A percentile compares a stretch with the other conserved stretches of the same genome.
Evolutionary conservation across 2,329 filamentous ascomycete species (phyloP).

Genomic region (Verticillium dahliae): DNA sequence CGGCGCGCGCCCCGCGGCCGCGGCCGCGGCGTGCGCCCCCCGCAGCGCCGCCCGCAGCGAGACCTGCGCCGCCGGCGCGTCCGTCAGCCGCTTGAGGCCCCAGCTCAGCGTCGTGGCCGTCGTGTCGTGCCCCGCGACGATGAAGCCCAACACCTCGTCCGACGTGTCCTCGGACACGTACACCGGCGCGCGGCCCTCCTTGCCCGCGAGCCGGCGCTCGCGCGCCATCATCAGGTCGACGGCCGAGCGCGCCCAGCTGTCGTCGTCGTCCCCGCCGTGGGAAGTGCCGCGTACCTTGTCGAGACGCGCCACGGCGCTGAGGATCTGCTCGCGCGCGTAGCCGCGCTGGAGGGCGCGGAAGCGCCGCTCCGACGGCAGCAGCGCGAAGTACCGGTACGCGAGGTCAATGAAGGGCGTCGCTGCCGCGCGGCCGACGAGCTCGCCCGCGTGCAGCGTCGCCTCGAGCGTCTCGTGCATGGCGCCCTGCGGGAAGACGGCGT

Average conservation of each 20-base stretch:
- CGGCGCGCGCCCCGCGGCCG: slow-evolving; percentile 16
- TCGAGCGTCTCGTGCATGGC: slow-evolving; percentile 5
- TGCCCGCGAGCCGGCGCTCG: slow-evolving; percentile 4
- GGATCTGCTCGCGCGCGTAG: slow-evolving; percentile 2
- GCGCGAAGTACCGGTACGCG: slow-evolving; percentile 4
- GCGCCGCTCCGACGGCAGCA: background rate
- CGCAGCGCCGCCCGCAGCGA: slow-evolving; percentile 4
- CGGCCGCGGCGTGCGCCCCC: slow-evolving; percentile 8
- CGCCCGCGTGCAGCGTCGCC: slow-evolving; percentile 5
- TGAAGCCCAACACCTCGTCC: slow-evolving; percentile 17
- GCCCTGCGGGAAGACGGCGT: background rate
- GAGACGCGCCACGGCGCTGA: slow-evolving; percentile 1
- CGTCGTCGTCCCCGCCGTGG: background rate
- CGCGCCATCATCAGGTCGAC: slow-evolving; percentile 8
- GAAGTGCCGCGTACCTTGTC: background rate
- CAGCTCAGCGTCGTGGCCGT: slow-evolving; percentile 19
- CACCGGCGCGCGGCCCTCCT: slow-evolving; percentile 6
- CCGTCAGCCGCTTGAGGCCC: slow-evolving; percentile 16
- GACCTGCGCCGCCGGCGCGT: slow-evolving; percentile 2
- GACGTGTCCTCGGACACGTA: slow-evolving; percentile 4
- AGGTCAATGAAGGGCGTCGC: slow-evolving; percentile 1
- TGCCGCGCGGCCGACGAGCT: background rate
- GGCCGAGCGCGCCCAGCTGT: slow-evolving; percentile 5
- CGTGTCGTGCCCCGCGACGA: slow-evolving; percentile 22
- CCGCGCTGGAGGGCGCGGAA: background rate